Base-by-base conservation (phyloP, 169 alveolate species). In the Cryptosporidium sp. region DNA sequence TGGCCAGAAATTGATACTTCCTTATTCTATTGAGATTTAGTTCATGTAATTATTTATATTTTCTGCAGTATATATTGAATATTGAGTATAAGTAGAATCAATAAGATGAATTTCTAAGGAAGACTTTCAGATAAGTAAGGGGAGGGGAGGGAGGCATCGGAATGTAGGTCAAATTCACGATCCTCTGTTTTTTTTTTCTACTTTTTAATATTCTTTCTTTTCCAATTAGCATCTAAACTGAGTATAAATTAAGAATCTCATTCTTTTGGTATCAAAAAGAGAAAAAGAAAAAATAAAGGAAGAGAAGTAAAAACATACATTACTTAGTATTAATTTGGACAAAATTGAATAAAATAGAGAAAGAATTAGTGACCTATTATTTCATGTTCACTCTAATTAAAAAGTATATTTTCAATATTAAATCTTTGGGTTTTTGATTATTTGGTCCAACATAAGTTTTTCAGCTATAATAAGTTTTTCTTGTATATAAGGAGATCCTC, bases 1-100 rank as follows among this genome's bases (percentile, higher is more conserved):
- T 86, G 97, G 97, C 14, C 94, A 94, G 91, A 93, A 94, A 75
- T 91, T 95, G 26, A 96, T 95, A 31, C 91, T 95, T 52, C 97
- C 97, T 16, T 95, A 93, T 86, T 60, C 89, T 26, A 65, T 80
- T 62, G 89, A 80, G 29, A 65, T 80, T n/a, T 56, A 56, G 37
- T 7, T 56, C 37, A 37, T 5, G 3, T 56, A 21, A 26, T 10
- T 56, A n/a, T 26, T 56, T 14, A 26, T 26, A 1, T 56, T 26
- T 56, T 7, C 0, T 26, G 3, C 12, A 21, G 37, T 23, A 56
- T 56, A n/a, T 5, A 3, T 26, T 56, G 7, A 26, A 56, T 9
- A 56, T 56, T 26, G 16, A 56, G 67, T 21, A 9, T 21, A 9
- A 10, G n/a, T 6, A 26, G 67, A 56, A 23, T 26, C 0, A 21